Percentiles rank a stretch among this genome's conserved stretches.
Evolutionary conservation across 345 rosid species (phyloP).

Genomic region (Aquilaria sinensis): DNA sequence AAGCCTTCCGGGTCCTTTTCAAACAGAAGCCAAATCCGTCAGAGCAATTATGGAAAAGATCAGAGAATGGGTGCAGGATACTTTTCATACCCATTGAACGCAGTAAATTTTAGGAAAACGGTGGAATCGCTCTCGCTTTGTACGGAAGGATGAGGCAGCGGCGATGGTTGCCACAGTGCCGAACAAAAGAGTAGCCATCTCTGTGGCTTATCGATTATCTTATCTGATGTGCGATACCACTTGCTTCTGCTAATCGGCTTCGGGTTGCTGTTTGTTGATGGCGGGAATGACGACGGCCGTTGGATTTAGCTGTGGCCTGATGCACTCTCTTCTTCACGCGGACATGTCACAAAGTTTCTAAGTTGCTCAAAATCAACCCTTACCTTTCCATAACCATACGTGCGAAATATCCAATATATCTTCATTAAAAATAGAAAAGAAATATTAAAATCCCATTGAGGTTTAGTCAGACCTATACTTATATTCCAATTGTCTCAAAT

Average conservation of each 20-base stretch:
- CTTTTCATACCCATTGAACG: slow-evolving; percentile 52
- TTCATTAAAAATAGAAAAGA: too few relatives aligned
- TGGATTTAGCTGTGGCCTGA: too few relatives aligned
- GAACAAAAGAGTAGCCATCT: slow-evolving; percentile 56
- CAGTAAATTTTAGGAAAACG: slow-evolving; percentile 38
- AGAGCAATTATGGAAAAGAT: neutral
- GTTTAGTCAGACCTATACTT: too few relatives aligned
- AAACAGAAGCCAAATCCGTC: neutral
- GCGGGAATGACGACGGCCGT: neutral
- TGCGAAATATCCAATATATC: too few relatives aligned
- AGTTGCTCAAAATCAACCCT: too few relatives aligned
- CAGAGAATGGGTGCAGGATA: neutral
- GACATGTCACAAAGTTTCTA: too few relatives aligned
- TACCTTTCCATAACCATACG: too few relatives aligned
- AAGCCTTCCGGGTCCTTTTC: slow-evolving; percentile 87
- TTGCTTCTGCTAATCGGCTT: neutral
- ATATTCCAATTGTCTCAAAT: too few relatives aligned
- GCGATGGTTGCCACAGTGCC: slow-evolving; percentile 31
- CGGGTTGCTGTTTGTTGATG: too few relatives aligned
- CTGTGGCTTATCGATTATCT: too few relatives aligned
- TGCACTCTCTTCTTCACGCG: too few relatives aligned
- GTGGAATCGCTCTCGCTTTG: slow-evolving; percentile 14
- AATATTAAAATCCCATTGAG: too few relatives aligned
- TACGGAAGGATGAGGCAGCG: slow-evolving; percentile 19
- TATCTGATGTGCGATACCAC: slow-evolving; percentile 11